Base-by-base conservation (phyloP, 2,329 filamentous ascomycete species). In the Xylogone sp. region DNA sequence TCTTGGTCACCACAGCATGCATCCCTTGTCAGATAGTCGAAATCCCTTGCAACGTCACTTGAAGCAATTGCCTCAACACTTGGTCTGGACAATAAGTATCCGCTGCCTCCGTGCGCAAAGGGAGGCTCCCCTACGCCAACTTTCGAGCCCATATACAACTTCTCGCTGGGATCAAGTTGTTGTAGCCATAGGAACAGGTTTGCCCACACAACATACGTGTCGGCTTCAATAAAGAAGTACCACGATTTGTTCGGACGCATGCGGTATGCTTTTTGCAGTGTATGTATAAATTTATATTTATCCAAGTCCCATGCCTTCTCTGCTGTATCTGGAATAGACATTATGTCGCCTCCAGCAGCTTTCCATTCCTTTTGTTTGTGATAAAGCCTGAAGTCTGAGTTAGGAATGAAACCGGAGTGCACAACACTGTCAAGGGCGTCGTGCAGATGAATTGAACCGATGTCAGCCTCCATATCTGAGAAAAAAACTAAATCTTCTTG, bases 131-230 rank as follows among this genome's bases (percentile, higher is more conserved):
- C 6, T 10, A 27, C 5, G 6, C 24, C 5, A 19, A 43, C 42
- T 19, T 13, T 13, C n/a, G 13, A 18, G 8, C 42, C 42, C 5
- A 43, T 27, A 10, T 27, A 27, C 12, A 34, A 3, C 24, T 50
- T 31, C 12, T 51, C 50, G 24, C 12, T 19, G 18, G 44, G 16
- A 21, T 56, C 47, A 19, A 50, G 31, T 45, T 52, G 46, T 21
- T 53, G 46, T 42, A 56, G 34, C 27, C 54, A 39, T 3, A 19
- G 46, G n/a, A 56, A 43, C 1, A 56, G 45, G 42, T 56, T 56
- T 16, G 54, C 54, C 54, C 49, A 56, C 21, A 56, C 56, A 29
- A 58, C 21, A 31, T 50, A 58, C n/a, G 54, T 56, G 48, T 58
- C 56, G 12, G 52, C 48, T 27, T 58, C 56, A 18, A 58, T 52